Conservation (phyloP, 192 early-diverging fungal genomes). For the Backusella morwellensis region DNA sequence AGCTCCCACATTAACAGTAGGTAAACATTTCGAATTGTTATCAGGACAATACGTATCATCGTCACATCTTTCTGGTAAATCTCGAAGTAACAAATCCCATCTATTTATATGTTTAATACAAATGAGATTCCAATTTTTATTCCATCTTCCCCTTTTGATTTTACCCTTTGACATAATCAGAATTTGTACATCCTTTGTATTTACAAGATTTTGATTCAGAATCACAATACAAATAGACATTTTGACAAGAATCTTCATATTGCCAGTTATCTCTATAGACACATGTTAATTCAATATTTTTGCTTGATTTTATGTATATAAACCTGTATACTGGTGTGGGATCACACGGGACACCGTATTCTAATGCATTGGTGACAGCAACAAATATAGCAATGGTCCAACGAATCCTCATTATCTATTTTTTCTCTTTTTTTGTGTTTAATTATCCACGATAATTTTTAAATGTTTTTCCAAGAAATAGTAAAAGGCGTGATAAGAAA, state of each 20-base stretch:
- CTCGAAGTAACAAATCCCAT: constrained; percentile 16
- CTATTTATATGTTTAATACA: constrained; percentile 9
- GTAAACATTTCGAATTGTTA: constrained; percentile 30
- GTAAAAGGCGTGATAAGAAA: neutral
- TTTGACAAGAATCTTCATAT: constrained; percentile 33
- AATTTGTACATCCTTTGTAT: constrained; percentile 33
- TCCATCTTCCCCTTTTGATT: neutral
- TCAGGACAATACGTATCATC: constrained; percentile 33
- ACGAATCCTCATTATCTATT: neutral
- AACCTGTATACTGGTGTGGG: constrained; percentile 31
- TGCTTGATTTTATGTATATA: neutral
- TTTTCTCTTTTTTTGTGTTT: neutral
- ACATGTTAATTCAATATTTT: neutral
- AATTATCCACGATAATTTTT: neutral
- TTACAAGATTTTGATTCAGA: constrained; percentile 19
- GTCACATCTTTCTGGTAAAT: constrained; percentile 26
- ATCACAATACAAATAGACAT: constrained; percentile 32
- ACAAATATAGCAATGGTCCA: neutral
- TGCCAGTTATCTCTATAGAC: constrained; percentile 24
- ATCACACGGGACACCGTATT: constrained; percentile 24
- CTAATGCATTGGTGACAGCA: neutral
- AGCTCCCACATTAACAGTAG: constrained; percentile 11
- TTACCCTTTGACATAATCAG: constrained; percentile 37
- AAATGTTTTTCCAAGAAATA: no score
- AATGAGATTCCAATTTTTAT: neutral